phyloP scores from a whole-genome alignment of 208 protist genomes.

The Acanthamoeba quina region DNA sequence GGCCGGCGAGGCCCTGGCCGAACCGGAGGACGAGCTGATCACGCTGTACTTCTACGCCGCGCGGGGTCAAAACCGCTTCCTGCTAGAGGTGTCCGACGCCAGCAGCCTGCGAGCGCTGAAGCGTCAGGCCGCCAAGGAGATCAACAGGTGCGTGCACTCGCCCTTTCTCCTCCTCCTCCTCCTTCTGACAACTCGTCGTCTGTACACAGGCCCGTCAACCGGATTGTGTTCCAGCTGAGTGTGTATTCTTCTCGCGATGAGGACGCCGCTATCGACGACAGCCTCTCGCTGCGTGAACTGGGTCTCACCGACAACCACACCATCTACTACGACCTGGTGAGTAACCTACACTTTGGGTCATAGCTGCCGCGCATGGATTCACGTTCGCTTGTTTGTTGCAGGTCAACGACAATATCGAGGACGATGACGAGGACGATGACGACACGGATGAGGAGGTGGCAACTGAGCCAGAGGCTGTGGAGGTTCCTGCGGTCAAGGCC shows the following conservation, averaged over 20 bases:
- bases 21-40: background rate
- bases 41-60: conserved; percentile 10
- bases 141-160: background rate
- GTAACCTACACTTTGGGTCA: background rate
- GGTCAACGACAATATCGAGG: background rate
- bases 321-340: conserved; percentile 28
- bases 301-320: conserved; percentile 30
- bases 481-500: background rate
- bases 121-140: background rate
- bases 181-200: background rate
- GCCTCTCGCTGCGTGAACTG: background rate
- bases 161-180: background rate
- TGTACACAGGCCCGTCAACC: background rate
- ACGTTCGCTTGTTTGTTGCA: background rate
- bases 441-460: background rate
- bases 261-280: background rate
- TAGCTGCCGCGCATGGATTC: too few species aligned
- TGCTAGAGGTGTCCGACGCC: conserved; percentile 11
- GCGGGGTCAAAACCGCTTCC: background rate
- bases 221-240: conserved; percentile 13
- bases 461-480: background rate
- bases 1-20: background rate
- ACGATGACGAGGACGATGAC: conserved; percentile 2
- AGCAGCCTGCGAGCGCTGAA: conserved; percentile 29
- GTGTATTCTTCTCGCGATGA: background rate